Evolutionary conservation across 2,329 filamentous ascomycete species (phyloP).

Genomic region (Ascochyta lentis): DNA sequence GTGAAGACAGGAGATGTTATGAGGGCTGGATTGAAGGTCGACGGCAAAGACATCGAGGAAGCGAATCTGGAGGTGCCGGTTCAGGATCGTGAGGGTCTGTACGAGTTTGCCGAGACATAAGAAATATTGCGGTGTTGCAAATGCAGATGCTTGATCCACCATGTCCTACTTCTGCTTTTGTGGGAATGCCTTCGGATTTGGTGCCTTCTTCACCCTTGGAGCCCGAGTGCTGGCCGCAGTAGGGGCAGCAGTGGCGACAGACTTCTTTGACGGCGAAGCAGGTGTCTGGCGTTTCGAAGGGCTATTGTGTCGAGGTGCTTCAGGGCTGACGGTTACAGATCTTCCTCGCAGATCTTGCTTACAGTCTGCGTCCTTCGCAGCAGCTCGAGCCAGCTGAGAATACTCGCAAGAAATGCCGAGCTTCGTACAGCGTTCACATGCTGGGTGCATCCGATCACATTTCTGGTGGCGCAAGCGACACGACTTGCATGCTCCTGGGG

Average conservation of each 20-base stretch:
- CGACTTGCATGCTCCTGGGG: constrained; percentile 11
- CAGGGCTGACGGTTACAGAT: constrained; percentile 6
- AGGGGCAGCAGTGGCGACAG: neutral
- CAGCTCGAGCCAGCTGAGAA: neutral
- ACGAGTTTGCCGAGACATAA: constrained; percentile 69
- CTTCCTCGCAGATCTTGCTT: neutral
- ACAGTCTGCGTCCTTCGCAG: neutral
- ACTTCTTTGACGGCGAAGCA: constrained; percentile 2
- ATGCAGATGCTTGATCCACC: neutral
- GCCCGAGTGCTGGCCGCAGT: constrained; percentile 13
- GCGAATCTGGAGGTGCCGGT: constrained; percentile 84
- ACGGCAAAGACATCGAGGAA: constrained; percentile 83
- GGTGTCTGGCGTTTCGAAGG: neutral
- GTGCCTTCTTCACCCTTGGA: neutral
- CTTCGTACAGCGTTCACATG: constrained; percentile 72
- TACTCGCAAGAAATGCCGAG: constrained; percentile 33
- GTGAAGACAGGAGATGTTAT: constrained; percentile 88
- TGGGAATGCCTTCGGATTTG: neutral
- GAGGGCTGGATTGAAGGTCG: constrained; percentile 79
- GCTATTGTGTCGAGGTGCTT: neutral
- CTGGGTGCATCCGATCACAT: constrained; percentile 72
- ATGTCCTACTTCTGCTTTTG: constrained; percentile 1
- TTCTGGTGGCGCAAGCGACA: constrained; percentile 50
- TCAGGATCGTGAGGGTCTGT: constrained; percentile 77
- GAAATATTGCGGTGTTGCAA: neutral